phyloP scores from a whole-genome alignment of 2,329 filamentous ascomycete species.

The Botrytis byssoidea region DNA sequence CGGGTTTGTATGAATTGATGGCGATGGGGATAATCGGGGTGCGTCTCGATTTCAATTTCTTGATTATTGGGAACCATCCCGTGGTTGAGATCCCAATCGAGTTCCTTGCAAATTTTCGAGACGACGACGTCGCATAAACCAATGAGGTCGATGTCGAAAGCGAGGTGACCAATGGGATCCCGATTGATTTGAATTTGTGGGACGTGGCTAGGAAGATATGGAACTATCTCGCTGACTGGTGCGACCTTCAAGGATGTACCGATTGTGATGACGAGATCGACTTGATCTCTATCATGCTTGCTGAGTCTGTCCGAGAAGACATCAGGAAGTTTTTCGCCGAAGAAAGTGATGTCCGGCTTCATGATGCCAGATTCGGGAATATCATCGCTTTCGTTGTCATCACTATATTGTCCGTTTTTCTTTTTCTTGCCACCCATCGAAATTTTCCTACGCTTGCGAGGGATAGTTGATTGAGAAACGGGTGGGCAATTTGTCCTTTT shows the following conservation, averaged over 20 bases:
- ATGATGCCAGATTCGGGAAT: constrained; percentile 74
- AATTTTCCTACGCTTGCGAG: constrained; percentile 55
- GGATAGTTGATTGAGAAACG: constrained; percentile 49
- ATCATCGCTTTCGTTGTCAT: constrained; percentile 55
- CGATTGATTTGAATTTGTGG: constrained; percentile 90
- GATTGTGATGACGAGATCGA: constrained; percentile 92
- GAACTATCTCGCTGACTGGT: constrained; percentile 88
- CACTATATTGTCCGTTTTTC: constrained; percentile 33
- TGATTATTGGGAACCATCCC: constrained; percentile 76
- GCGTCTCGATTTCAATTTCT: constrained; percentile 53
- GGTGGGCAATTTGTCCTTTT: constrained; percentile 60
- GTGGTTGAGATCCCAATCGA: constrained; percentile 77
- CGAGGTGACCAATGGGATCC: constrained; percentile 80
- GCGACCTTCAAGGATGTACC: constrained; percentile 95
- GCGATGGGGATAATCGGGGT: constrained; percentile 48
- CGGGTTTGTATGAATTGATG: constrained; percentile 43
- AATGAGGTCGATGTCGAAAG: constrained; percentile 95
- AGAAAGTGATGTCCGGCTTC: constrained; percentile 98
- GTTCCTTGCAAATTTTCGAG: constrained; percentile 76
- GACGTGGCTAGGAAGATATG: constrained; percentile 72
- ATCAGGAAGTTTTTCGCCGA: constrained; percentile 84
- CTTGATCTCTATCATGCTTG: constrained; percentile 74
- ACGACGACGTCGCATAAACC: constrained; percentile 93
- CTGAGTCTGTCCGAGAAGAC: constrained; percentile 78
- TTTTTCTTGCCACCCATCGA: constrained; percentile 51